These are phyloP conservation scores for Colletotrichum orbiculare DNA, from an alignment of 2,329 filamentous ascomycete genomes.

Conservation along the genomic window DNA sequence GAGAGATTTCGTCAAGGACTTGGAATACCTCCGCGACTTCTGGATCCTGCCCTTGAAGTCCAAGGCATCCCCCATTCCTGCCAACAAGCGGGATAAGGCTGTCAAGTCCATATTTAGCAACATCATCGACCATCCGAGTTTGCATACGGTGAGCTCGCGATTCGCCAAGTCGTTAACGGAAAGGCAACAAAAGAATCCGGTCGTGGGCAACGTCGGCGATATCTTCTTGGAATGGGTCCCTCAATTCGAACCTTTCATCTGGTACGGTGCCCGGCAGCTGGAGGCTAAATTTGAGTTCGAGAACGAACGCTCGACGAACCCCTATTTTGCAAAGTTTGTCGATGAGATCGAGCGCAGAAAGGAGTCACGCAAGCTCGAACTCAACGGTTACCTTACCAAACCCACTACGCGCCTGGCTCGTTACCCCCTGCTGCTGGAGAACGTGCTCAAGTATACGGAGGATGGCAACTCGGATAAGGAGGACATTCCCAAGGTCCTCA, in stretches of 20 bases:
- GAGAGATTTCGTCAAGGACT: constrained; percentile 97
- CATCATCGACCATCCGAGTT: constrained; percentile 83
- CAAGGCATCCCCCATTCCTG: constrained; percentile 86
- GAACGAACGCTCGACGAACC: constrained; percentile 89
- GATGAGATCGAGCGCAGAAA: constrained; percentile 96
- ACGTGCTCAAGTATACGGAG: constrained; percentile 90
- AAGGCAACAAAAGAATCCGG: constrained; percentile 88
- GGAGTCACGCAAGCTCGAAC: constrained; percentile 94
- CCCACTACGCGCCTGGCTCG: constrained; percentile 94
- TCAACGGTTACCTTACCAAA: constrained; percentile 98
- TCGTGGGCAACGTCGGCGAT: constrained; percentile 91
- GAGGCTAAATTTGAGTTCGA: constrained; percentile 99
- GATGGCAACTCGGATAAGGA: constrained; percentile 90
- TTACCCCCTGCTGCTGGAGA: constrained; percentile 92
- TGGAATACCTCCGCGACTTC: constrained; percentile 97
- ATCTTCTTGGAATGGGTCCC: constrained; percentile 94
- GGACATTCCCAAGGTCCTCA: constrained; percentile 90
- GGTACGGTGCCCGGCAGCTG: constrained; percentile 94
- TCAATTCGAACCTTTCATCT: constrained; percentile 94
- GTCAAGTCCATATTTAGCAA: constrained; percentile 97
- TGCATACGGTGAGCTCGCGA: constrained; percentile 89
- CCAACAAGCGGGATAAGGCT: constrained; percentile 87
- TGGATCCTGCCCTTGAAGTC: constrained; percentile 95
- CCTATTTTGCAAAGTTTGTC: constrained; percentile 88
- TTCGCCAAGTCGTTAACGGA: constrained; percentile 90